These are phyloP conservation scores for Kwoniella europaea DNA, from an alignment of 768 basidiomycete species.

Conservation along the genomic window DNA sequence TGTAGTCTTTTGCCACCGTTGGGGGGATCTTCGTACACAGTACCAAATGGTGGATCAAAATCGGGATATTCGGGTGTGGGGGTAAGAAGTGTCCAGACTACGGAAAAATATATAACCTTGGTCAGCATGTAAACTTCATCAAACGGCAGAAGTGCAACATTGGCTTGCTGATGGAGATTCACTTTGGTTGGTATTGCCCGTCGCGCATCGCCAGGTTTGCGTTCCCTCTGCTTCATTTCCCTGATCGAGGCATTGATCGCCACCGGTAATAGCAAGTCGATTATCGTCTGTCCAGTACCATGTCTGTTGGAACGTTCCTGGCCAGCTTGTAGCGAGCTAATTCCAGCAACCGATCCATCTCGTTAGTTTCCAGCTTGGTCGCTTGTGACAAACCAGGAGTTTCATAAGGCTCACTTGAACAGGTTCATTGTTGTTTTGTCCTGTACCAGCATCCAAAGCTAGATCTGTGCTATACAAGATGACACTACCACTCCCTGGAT, in stretches of 20 bases:
- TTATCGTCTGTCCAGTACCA: conserved; percentile 35
- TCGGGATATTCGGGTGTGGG: conserved; percentile 6
- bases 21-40: conserved; percentile 13
- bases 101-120: neutral
- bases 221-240: conserved; percentile 18
- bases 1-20: conserved; percentile 7
- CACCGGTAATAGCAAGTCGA: conserved; percentile 33
- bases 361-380: too few relatives aligned
- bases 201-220: conserved; percentile 54
- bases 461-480: conserved; percentile 11
- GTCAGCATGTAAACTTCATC: too few relatives aligned
- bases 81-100: conserved; percentile 13
- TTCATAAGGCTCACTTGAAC: neutral
- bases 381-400: neutral
- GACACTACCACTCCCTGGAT: conserved; percentile 24
- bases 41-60: conserved; percentile 13
- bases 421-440: conserved; percentile 4
- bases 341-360: neutral
- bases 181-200: conserved; percentile 55
- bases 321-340: neutral
- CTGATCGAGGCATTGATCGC: conserved; percentile 41
- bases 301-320: neutral
- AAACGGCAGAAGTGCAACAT: neutral
- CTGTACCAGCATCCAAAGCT: conserved; percentile 27
- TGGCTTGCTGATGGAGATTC: neutral